Evolutionary conservation across 352 stramenopile genomes (phyloP).

Genomic region (Phytophthora pini): DNA sequence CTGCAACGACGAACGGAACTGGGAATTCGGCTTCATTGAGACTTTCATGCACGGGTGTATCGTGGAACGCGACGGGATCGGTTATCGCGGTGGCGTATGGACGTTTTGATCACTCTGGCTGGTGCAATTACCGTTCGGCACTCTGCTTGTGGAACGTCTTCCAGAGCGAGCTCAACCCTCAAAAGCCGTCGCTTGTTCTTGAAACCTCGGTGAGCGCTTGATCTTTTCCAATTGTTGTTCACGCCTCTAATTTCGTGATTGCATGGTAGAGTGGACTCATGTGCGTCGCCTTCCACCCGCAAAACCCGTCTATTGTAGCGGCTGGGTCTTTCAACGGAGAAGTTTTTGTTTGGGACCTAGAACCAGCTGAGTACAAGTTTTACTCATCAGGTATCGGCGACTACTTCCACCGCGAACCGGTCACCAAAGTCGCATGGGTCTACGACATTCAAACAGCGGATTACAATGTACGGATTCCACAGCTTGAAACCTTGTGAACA

Average conservation of each 20-base stretch:
- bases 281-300: slow-evolving; percentile 87
- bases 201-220: slow-evolving; percentile 64
- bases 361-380: slow-evolving; percentile 70
- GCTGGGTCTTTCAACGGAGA: slow-evolving; percentile 90
- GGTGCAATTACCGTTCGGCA: slow-evolving; percentile 89
- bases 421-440: slow-evolving; percentile 85
- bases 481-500: background rate
- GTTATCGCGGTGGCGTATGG: slow-evolving; percentile 86
- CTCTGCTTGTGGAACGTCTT: slow-evolving; percentile 90
- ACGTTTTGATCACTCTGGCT: slow-evolving; percentile 84
- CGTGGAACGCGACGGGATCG: slow-evolving; percentile 88
- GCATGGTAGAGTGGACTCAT: slow-evolving; percentile 79
- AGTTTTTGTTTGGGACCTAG: slow-evolving; percentile 82
- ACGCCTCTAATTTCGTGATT: background rate
- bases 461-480: slow-evolving; percentile 59
- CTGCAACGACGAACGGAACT: slow-evolving; percentile 6
- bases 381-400: slow-evolving; percentile 86
- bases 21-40: slow-evolving; percentile 40
- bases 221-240: background rate
- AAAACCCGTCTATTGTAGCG: slow-evolving; percentile 81
- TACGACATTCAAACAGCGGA: slow-evolving; percentile 75
- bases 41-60: slow-evolving; percentile 86
- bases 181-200: slow-evolving; percentile 74
- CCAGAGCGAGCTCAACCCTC: slow-evolving; percentile 70
- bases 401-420: slow-evolving; percentile 88